These are phyloP conservation scores for Blastomyces percursus DNA, from an alignment of 2,329 filamentous ascomycete genomes.

Conservation along the genomic window DNA sequence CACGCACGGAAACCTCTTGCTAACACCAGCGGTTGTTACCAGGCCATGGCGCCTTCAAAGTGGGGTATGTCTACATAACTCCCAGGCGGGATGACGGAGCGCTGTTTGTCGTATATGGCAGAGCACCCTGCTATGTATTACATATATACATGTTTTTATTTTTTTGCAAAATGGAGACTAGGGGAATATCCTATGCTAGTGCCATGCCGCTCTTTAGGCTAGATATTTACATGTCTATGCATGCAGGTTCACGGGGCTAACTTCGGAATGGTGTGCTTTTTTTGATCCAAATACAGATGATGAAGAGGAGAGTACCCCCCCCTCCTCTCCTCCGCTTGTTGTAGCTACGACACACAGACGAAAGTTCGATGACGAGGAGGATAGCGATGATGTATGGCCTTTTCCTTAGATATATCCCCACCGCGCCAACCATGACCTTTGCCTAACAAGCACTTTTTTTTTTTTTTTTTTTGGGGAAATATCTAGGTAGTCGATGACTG, in stretches of 20 bases:
- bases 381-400: conserved; percentile 58
- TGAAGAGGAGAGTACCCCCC: conserved; percentile 46
- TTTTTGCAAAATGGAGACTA: not conserved
- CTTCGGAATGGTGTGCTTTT: not conserved
- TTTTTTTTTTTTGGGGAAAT: not conserved
- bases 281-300: conserved; percentile 21
- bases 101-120: not conserved
- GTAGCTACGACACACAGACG: conserved; percentile 37
- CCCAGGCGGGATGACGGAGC: not conserved
- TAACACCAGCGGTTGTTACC: not conserved
- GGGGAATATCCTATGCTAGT: not conserved
- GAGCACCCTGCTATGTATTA: not conserved
- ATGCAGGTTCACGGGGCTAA: conserved; percentile 1
- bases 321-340: conserved; percentile 36
- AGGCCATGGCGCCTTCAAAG: conserved; percentile 38
- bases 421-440: not conserved
- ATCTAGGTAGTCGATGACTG: conserved; percentile 81
- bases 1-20: not conserved
- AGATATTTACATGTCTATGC: not conserved
- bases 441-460: not conserved
- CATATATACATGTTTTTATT: not conserved
- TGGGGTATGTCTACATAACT: conserved; percentile 30
- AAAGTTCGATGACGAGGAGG: conserved; percentile 91
- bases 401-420: not conserved
- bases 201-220: not conserved